Evolutionary conservation across 441 rosid species (phyloP).

Genomic region (Manihot esculenta): DNA sequence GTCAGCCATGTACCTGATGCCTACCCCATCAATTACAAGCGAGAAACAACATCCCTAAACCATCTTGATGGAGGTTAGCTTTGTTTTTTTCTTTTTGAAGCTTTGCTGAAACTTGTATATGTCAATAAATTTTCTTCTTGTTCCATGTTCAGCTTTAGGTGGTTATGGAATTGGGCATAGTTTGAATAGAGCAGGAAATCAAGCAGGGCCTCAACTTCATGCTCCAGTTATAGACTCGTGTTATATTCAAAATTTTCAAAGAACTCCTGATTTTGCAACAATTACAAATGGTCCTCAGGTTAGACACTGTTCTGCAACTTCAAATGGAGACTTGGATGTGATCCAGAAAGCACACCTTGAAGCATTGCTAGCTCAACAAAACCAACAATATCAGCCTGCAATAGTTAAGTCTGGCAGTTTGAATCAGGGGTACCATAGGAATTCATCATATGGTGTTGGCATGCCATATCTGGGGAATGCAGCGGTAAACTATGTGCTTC

Average conservation of each 20-base stretch:
- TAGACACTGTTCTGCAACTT: conserved; percentile 38
- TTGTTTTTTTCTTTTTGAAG: conserved; percentile 15
- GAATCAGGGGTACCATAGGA: conserved; percentile 51
- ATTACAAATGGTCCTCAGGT: conserved; percentile 41
- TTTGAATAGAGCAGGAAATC: conserved; percentile 45
- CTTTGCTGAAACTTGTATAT: conserved; percentile 2
- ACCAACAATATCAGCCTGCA: conserved; percentile 57
- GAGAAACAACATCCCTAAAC: conserved; percentile 40
- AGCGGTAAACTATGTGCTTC: conserved; percentile 44
- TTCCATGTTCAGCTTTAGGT: conserved; percentile 46
- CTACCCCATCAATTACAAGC: conserved; percentile 47
- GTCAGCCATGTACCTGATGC: conserved; percentile 39
- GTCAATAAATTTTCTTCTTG: conserved; percentile 15
- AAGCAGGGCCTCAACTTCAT: conserved; percentile 47
- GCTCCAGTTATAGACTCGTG: conserved; percentile 53
- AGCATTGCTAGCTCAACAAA: conserved; percentile 67
- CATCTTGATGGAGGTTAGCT: conserved; percentile 50
- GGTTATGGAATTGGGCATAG: conserved; percentile 44
- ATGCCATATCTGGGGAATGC: conserved; percentile 48
- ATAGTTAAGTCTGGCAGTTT: conserved; percentile 49
- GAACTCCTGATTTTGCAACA: conserved; percentile 41
- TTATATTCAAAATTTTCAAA: conserved; percentile 51
- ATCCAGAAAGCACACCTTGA: conserved; percentile 60
- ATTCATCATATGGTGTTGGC: conserved; percentile 52
- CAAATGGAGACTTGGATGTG: conserved; percentile 47